phyloP scores from a whole-genome alignment of 257 asterid species.

The Scutellaria barbata region DNA sequence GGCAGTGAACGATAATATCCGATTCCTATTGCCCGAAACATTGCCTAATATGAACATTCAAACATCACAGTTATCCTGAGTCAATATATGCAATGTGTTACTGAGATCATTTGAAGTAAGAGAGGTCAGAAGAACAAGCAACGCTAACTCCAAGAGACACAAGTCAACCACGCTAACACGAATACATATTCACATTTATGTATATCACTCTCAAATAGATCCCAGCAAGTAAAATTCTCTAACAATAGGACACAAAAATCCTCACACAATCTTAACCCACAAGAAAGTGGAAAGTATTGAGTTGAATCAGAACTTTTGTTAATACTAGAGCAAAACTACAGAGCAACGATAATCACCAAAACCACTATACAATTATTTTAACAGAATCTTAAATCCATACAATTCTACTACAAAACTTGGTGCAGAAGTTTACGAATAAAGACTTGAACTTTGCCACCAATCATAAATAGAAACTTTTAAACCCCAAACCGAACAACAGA shows the following conservation, averaged over 20 bases:
- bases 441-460: neutral
- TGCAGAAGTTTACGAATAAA: neutral
- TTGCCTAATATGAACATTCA: constrained; percentile 63
- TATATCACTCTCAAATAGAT: constrained; percentile 1
- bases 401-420: neutral
- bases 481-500: neutral
- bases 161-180: neutral
- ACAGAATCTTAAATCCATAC: neutral
- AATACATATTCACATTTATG: neutral
- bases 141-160: neutral
- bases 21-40: constrained; percentile 97
- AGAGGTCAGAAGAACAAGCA: neutral
- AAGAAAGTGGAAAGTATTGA: neutral
- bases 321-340: constrained; percentile 1
- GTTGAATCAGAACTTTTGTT: constrained; percentile 7
- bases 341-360: constrained; percentile 1
- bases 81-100: constrained; percentile 13
- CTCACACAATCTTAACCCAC: constrained; percentile 4
- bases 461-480: neutral
- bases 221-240: constrained; percentile 9
- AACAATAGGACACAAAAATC: neutral
- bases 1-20: constrained; percentile 89
- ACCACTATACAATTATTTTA: neutral
- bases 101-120: constrained; percentile 2
- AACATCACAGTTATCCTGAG: constrained; percentile 31